Percentiles rank a stretch among this genome's conserved stretches.
phyloP scores from a whole-genome alignment of 75 land plant species.

The Picea sitchensis region DNA sequence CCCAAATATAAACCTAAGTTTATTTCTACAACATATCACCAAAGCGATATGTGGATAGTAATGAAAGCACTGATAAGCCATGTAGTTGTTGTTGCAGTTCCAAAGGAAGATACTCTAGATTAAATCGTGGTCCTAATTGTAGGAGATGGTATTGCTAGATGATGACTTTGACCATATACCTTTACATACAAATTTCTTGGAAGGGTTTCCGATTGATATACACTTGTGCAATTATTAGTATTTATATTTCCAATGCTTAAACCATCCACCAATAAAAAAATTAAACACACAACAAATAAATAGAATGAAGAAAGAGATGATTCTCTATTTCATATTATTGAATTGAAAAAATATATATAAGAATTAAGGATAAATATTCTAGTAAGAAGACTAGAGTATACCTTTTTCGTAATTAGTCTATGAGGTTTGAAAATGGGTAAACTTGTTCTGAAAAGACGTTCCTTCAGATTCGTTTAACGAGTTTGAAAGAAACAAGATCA shows the following conservation, averaged over 20 bases:
- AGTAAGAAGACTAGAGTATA: no score
- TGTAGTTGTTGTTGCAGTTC: slow-evolving; percentile 29
- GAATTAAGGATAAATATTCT: no score
- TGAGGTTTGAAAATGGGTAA: no score
- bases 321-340: no score
- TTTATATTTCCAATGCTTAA: slow-evolving; percentile 50
- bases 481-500: no score
- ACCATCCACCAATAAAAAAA: slow-evolving; percentile 35
- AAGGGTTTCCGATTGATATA: slow-evolving; percentile 38
- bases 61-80: slow-evolving; percentile 27
- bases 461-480: no score
- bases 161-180: slow-evolving; percentile 39
- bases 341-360: no score
- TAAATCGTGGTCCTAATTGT: not conserved
- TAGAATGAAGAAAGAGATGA: no score
- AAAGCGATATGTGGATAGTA: slow-evolving; percentile 24
- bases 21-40: slow-evolving; percentile 53
- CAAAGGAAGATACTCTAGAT: slow-evolving; percentile 10
- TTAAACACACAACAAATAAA: no score
- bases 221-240: slow-evolving; percentile 33
- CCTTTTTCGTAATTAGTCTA: no score
- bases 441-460: no score
- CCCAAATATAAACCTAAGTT: slow-evolving; percentile 21
- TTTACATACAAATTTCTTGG: slow-evolving; percentile 60
- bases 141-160: slow-evolving; percentile 16